Evolutionary conservation across 2,329 filamentous ascomycete species (phyloP), one percentile per base, ranked within the genome.

Genomic region (Cladobotryum protrusum): DNA sequence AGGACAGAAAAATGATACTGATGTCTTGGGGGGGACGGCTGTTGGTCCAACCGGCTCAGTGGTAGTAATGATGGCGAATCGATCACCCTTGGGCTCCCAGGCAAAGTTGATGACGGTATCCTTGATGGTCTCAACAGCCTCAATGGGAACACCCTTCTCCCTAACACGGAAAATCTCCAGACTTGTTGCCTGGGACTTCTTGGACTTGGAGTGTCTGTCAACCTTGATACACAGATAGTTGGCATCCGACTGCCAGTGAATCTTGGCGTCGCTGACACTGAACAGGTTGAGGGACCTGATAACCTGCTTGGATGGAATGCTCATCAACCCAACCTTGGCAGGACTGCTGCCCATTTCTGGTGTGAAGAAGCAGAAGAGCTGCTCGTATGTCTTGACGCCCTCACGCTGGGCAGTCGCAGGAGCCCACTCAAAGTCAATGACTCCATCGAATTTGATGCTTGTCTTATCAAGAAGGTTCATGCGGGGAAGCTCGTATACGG

Each of bases 21-120:
- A 80, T 1, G 93, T 97, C 79, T 99, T 99, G 56, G 93, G 91
- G 5, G 87, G 81, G 7, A 95, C 90, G 12, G 88, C 90, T 11
- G 87, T 85, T 40, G 85, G 82, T 36, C 83, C 82, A 37, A 84
- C 77, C 3, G 87, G 83, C 72, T 99, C 93, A 11, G 89, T 87
- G 15, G 89, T 93, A 34, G 91, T 96, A 73, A 99, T 99, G 65
- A 96, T 85, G 57, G 96, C 90, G 68, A 99, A 99, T 36, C 93
- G 86, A 69, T 95, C 91, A 55, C 93, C 93, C 76, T 96, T 96
- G 56, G 93, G 93, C 67, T 99, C 93, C 93, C 93, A 99, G 9
- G 93, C 90, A 66, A 99, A 99, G 77, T 99, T 99, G 74, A 99
- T 95, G 60, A 99, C 93, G 1, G 91, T 96, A 64, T 97, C 93